Percentiles rank a stretch among this genome's conserved stretches.
These are phyloP conservation scores for Exophiala spinifera DNA, from an alignment of 2,329 filamentous ascomycete genomes.

Conservation along the genomic window DNA sequence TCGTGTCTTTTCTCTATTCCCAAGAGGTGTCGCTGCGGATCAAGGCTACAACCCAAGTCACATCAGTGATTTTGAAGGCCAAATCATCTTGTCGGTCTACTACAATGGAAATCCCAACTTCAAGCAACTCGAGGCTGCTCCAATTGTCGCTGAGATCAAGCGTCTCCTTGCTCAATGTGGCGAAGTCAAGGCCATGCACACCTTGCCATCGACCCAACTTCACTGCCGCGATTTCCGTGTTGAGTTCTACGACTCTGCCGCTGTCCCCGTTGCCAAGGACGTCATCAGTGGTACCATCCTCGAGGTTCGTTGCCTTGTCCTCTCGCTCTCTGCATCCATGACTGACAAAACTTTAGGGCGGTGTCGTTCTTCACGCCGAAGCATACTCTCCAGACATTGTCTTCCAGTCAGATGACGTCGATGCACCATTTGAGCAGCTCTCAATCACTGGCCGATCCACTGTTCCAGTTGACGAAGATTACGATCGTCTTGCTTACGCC, in stretches of 20 bases:
- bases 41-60: constrained; percentile 29
- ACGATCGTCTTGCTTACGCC: constrained; percentile 30
- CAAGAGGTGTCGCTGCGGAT: constrained; percentile 43
- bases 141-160: constrained; percentile 50
- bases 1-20: constrained; percentile 46
- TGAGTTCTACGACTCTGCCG: constrained; percentile 41
- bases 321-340: not conserved
- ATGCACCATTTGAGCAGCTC: constrained; percentile 13
- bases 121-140: constrained; percentile 5
- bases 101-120: constrained; percentile 31
- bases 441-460: constrained; percentile 42
- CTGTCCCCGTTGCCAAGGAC: constrained; percentile 36
- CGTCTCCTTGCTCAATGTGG: constrained; percentile 39
- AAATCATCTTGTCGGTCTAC: constrained; percentile 53
- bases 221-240: constrained; percentile 38
- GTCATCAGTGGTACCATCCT: constrained; percentile 34
- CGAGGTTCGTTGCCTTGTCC: constrained; percentile 7
- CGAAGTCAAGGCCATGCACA: constrained; percentile 37
- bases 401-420: constrained; percentile 13
- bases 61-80: constrained; percentile 52
- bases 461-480: constrained; percentile 35
- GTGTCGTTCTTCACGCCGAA: constrained; percentile 32
- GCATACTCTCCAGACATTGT: constrained; percentile 17
- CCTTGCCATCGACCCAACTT: constrained; percentile 31
- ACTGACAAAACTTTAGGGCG: constrained; percentile 29